Conservation (phyloP, 129 eudicot genomes). For the Calendula officinalis region DNA sequence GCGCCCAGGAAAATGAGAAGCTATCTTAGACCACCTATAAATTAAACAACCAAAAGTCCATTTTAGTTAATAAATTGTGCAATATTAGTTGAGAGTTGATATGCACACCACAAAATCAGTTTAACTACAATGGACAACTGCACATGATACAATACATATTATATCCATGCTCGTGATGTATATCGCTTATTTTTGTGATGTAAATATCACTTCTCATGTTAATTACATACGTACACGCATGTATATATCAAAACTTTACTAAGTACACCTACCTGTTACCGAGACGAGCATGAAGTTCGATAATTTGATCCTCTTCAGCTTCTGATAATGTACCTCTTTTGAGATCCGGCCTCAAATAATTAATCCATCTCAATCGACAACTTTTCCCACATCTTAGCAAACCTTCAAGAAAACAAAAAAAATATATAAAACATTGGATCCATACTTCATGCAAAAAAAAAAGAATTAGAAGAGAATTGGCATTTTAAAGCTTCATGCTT, state of each 20-base stretch:
- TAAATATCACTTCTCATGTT: no score
- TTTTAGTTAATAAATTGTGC: no score
- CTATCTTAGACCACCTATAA: slow-evolving; percentile 75
- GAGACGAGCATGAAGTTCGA: slow-evolving; percentile 71
- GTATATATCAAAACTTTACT: not conserved
- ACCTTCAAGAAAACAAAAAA: slow-evolving; percentile 36
- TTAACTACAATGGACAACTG: no score
- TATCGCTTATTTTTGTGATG: no score
- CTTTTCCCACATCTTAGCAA: slow-evolving; percentile 81
- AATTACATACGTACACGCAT: not conserved
- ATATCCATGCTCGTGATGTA: no score
- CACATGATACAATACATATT: no score
- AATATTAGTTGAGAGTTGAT: no score
- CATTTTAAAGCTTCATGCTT: not conserved
- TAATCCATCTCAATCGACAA: slow-evolving; percentile 79
- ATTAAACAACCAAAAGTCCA: not conserved
- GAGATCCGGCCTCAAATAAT: slow-evolving; percentile 76
- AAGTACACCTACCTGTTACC: slow-evolving; percentile 58
- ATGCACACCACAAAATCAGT: no score
- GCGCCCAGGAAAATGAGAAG: slow-evolving; percentile 78
- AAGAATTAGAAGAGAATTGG: not conserved
- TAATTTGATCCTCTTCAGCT: slow-evolving; percentile 63
- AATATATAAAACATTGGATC: not conserved
- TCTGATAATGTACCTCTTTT: slow-evolving; percentile 72
- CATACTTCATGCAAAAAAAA: not conserved